Evolutionary conservation across 129 eudicot species (phyloP).

Genomic region (Saussurea involucrata): DNA sequence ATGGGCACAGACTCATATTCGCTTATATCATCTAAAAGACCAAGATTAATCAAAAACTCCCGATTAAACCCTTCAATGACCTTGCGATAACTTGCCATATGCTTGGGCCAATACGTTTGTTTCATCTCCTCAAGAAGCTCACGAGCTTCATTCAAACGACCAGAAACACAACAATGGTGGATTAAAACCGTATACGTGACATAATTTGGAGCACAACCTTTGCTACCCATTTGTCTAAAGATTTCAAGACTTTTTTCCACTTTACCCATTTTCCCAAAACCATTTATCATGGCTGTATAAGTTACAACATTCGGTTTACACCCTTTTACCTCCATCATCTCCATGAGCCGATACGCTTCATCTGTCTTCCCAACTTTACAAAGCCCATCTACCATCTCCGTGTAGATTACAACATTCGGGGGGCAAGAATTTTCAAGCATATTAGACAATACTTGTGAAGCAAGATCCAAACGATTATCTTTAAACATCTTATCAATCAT

Average conservation of each 20-base stretch:
- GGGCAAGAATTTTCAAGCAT: conserved; percentile 78
- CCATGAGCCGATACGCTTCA: conserved; percentile 85
- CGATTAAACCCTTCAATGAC: conserved; percentile 81
- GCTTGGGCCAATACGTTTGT: conserved; percentile 82
- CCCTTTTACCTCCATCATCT: conserved; percentile 94
- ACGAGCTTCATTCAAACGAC: conserved; percentile 68
- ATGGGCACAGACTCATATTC: conserved; percentile 42
- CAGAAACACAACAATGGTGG: conserved; percentile 63
- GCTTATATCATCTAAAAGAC: conserved; percentile 57
- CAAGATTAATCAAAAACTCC: conserved; percentile 58
- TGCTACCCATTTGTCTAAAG: conserved; percentile 52
- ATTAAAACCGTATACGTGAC: conserved; percentile 73
- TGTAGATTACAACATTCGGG: conserved; percentile 85
- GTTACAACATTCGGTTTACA: conserved; percentile 92
- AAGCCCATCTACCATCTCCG: conserved; percentile 90
- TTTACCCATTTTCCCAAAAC: conserved; percentile 68
- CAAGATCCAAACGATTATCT: conserved; percentile 92
- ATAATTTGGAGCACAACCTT: conserved; percentile 88
- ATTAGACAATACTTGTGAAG: conserved; percentile 63
- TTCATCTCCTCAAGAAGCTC: conserved; percentile 87
- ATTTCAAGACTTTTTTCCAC: conserved; percentile 72
- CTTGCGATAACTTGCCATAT: conserved; percentile 53
- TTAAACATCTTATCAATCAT: conserved; percentile 81
- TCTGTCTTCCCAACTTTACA: conserved; percentile 80
- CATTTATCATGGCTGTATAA: conserved; percentile 90